phyloP scores from a whole-genome alignment of 2,329 filamentous ascomycete species.

The Hyphodiscus sp. region DNA sequence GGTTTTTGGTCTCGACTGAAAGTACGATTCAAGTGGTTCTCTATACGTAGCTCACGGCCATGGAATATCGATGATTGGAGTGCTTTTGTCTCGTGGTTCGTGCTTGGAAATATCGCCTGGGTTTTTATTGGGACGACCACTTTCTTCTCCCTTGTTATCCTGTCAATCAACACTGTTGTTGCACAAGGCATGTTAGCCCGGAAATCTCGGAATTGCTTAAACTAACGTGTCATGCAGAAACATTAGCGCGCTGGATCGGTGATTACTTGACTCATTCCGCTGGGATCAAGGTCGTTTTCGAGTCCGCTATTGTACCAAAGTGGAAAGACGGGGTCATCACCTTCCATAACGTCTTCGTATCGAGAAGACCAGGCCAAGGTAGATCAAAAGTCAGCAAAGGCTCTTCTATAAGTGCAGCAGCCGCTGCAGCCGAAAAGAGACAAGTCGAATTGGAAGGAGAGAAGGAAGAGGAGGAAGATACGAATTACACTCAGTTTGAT shows the following conservation, averaged over 20 bases:
- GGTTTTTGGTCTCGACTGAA: conserved; percentile 88
- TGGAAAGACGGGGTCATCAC: conserved; percentile 95
- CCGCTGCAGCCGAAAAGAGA: conserved; percentile 71
- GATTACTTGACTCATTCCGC: conserved; percentile 94
- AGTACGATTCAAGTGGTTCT: conserved; percentile 96
- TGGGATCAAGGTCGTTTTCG: conserved; percentile 89
- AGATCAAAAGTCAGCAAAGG: conserved; percentile 86
- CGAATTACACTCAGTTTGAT: conserved; percentile 97
- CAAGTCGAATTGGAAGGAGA: conserved; percentile 41
- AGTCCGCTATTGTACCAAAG: conserved; percentile 93
- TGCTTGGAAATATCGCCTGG: conserved; percentile 91
- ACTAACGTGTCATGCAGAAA: conserved; percentile 52
- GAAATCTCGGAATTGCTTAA: conserved; percentile 6
- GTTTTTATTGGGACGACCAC: conserved; percentile 95
- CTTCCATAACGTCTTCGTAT: conserved; percentile 95
- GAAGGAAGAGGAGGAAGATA: conserved; percentile 63
- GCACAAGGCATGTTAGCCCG: conserved; percentile 65
- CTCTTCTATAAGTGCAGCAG: conserved; percentile 76
- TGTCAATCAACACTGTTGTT: conserved; percentile 91
- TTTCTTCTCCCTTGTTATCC: conserved; percentile 86
- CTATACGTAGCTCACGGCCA: conserved; percentile 85
- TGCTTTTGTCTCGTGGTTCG: conserved; percentile 90
- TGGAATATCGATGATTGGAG: conserved; percentile 97
- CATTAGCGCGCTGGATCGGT: conserved; percentile 84
- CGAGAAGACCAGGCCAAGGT: conserved; percentile 76